These are phyloP conservation scores for Colletotrichum echinochloae DNA, from an alignment of 2,329 filamentous ascomycete species.

Conservation along the genomic window DNA sequence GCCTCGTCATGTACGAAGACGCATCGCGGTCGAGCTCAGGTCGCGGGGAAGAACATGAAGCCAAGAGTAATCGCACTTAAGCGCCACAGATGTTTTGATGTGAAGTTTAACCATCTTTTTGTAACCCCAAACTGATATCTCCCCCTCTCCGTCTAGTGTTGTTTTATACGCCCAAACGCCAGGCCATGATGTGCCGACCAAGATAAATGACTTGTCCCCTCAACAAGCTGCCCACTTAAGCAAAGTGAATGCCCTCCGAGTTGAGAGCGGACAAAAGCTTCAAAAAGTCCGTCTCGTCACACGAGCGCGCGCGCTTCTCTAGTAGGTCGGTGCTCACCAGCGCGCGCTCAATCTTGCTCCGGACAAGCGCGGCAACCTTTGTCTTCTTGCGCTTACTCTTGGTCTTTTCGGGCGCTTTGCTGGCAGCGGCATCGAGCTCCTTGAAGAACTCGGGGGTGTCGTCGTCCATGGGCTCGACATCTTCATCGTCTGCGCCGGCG, in stretches of 20 bases:
- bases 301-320: constrained; percentile 85
- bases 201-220: background rate
- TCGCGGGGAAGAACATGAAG: background rate
- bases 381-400: constrained; percentile 81
- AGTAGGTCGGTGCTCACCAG: constrained; percentile 84
- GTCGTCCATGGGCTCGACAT: constrained; percentile 71
- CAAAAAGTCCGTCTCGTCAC: constrained; percentile 93
- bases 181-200: constrained; percentile 25
- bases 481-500: constrained; percentile 55
- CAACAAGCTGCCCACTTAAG: constrained; percentile 55
- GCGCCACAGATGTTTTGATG: background rate
- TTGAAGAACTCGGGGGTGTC: constrained; percentile 89
- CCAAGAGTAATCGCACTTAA: background rate
- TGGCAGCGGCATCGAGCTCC: constrained; percentile 62
- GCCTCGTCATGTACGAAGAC: background rate
- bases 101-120: constrained; percentile 5
- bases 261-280: constrained; percentile 86
- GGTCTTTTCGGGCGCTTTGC: constrained; percentile 61
- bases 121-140: constrained; percentile 22
- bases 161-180: constrained; percentile 41
- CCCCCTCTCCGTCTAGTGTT: constrained; percentile 11
- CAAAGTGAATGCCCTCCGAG: constrained; percentile 92
- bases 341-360: constrained; percentile 87
- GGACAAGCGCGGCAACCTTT: constrained; percentile 83
- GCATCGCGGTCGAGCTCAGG: too few relatives aligned